phyloP scores from a whole-genome alignment of 352 stramenopile species.

The Globisporangium solare region DNA sequence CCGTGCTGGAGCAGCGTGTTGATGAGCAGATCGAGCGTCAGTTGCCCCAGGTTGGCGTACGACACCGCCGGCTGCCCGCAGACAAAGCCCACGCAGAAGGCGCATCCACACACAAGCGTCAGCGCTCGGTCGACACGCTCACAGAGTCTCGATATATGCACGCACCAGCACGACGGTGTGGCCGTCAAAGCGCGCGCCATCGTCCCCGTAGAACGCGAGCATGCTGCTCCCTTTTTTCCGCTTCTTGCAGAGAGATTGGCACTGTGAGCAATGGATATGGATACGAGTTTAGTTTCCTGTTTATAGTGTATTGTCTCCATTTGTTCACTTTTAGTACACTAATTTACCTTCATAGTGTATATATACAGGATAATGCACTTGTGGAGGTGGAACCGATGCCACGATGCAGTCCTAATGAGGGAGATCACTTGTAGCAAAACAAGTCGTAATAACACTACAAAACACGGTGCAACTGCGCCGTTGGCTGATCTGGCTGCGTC shows the following conservation, averaged over 20 bases:
- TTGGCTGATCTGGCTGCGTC: too few species aligned
- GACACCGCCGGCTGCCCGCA: slow-evolving; percentile 57
- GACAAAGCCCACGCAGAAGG: slow-evolving; percentile 1
- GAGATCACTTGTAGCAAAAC: background rate
- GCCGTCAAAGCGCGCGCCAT: slow-evolving; percentile 25
- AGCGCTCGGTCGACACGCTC: too few species aligned
- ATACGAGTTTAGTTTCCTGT: background rate
- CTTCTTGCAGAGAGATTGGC: too few species aligned
- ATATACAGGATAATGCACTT: background rate
- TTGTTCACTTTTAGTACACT: too few species aligned
- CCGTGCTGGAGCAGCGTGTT: slow-evolving; percentile 66
- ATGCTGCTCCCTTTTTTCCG: slow-evolving; percentile 3
- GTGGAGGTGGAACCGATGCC: background rate
- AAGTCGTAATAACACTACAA: background rate
- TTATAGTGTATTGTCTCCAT: background rate
- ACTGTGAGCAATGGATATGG: too few species aligned
- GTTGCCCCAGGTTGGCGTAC: slow-evolving; percentile 76
- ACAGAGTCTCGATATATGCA: background rate
- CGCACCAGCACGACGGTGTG: slow-evolving; percentile 59
- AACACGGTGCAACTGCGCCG: too few species aligned
- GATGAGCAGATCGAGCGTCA: slow-evolving; percentile 70
- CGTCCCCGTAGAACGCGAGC: slow-evolving; percentile 8
- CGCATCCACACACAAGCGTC: background rate
- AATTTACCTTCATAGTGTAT: background rate
- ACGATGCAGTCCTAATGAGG: background rate